Evolutionary conservation across 345 rosid species (phyloP), one percentile per base, ranked within the genome.

Genomic region (Sapria himalayana): DNA sequence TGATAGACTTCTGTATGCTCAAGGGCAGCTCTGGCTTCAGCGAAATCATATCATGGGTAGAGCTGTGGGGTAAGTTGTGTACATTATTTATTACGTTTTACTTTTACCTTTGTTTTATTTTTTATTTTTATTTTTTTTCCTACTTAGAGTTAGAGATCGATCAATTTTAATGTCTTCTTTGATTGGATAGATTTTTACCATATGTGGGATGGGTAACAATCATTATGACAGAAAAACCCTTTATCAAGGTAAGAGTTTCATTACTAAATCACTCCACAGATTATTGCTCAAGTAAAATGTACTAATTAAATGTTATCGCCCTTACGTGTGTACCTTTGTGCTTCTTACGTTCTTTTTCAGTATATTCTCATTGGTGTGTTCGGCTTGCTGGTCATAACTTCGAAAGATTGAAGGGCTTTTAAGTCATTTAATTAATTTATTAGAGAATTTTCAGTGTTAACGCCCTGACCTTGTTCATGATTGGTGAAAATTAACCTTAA

Each of bases 201-300:
- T 71, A 82, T 33, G 64, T 67, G 45, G 94, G 94, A 19, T 78
- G 79, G 79, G 62, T 67, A 24, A 78, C 86, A 25, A 82, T 78
- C 49, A 50, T 82, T 55, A 66, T 69, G 84, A 66, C 84, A 8
- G 78, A 82, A 14, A 67, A 69, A 51, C 81, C 94, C 9, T 57
- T 76, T 22, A 63, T 82, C 67, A 78, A 78, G 92, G 94, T 78
- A 44, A 14, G 45, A 9, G 39, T 43, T 60, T 54, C 23, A 17
- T 34, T 9, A 10, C 16, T 12, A 9, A 24, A 17, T 34, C 7
- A 10, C 16, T 12, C 13, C 22, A 23, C 19, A 23, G 21, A 33
- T 8, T 24, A 25, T 15, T 8, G n/a, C 12, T 34, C 13, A 31
- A 34, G 18, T 11, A 4, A 24, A 7, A 12, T 12, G 4, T 3